A percentile compares a stretch with the other conserved stretches of the same genome.
phyloP scores from a whole-genome alignment of 306 rosid species.

The Bauhinia variegata region DNA sequence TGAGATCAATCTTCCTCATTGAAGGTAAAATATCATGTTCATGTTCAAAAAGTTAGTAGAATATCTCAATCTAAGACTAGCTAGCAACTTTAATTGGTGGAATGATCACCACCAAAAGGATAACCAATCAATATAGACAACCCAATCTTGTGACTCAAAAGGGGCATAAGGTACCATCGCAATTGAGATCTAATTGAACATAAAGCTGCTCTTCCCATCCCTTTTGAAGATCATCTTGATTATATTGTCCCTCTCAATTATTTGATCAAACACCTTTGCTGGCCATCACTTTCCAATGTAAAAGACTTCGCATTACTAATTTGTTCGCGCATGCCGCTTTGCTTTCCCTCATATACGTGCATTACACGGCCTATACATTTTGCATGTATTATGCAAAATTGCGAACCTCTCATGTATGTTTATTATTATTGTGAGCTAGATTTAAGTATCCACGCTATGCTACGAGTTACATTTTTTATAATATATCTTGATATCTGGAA shows the following conservation, averaged over 20 bases:
- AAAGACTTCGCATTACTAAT: constrained; percentile 40
- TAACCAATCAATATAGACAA: constrained; percentile 40
- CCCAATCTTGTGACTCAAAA: constrained; percentile 21
- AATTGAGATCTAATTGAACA: constrained; percentile 41
- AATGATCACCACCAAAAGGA: constrained; percentile 33
- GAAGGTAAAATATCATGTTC: no score
- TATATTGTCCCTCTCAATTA: constrained; percentile 37
- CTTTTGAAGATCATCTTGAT: constrained; percentile 39
- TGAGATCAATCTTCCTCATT: no score
- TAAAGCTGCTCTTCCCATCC: constrained; percentile 43
- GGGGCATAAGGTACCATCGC: no score
- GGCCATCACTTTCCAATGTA: constrained; percentile 36
- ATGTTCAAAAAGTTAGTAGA: no score
- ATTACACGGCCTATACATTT: neutral
- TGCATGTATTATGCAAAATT: constrained; percentile 4
- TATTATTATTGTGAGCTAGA: no score
- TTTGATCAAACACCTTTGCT: constrained; percentile 18
- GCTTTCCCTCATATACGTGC: constrained; percentile 21
- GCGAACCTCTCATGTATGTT: no score
- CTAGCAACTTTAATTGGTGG: constrained; percentile 20
- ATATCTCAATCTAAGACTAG: no score
- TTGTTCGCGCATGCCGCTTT: constrained; percentile 24
- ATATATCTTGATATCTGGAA: no score
- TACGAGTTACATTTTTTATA: no score
- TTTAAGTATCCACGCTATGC: no score